phyloP scores from a whole-genome alignment of 371 early-diverging fungal genomes.

The Syncephalis plumigaleata region DNA sequence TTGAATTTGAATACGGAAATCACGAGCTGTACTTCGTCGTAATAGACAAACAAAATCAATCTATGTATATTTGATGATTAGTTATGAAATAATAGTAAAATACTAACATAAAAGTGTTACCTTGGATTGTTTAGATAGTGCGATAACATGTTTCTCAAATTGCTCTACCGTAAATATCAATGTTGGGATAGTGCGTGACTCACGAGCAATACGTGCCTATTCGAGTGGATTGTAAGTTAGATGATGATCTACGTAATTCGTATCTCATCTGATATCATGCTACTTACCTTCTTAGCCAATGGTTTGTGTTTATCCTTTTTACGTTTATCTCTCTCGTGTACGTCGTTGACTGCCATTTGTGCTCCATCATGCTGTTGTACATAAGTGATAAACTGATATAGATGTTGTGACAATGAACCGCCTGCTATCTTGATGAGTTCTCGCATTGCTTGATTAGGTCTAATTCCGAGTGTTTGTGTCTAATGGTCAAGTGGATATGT shows the following conservation, averaged over 20 bases:
- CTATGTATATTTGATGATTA: slow-evolving; percentile 4
- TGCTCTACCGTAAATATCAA: slow-evolving; percentile 47
- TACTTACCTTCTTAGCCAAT: slow-evolving; percentile 2
- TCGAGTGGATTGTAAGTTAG: too few relatives aligned
- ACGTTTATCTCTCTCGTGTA: background rate
- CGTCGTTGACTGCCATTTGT: too few relatives aligned
- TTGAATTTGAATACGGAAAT: slow-evolving; percentile 40
- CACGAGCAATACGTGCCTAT: slow-evolving; percentile 16
- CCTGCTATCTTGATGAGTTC: too few relatives aligned
- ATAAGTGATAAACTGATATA: too few relatives aligned
- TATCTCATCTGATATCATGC: background rate
- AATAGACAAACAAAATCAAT: slow-evolving; percentile 41
- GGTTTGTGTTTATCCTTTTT: slow-evolving; percentile 2
- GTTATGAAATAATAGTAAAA: too few relatives aligned
- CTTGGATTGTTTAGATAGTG: slow-evolving; percentile 37
- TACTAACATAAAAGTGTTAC: slow-evolving; percentile 7
- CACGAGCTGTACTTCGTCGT: slow-evolving; percentile 48
- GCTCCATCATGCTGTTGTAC: too few relatives aligned
- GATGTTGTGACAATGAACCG: too few relatives aligned
- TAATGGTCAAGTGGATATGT: too few relatives aligned
- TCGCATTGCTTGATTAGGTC: too few relatives aligned
- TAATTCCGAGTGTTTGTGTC: too few relatives aligned
- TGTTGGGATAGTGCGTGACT: slow-evolving; percentile 40
- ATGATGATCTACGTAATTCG: too few relatives aligned
- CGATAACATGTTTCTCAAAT: slow-evolving; percentile 44